A percentile compares a stretch with the other conserved stretches of the same genome.
Conservation (phyloP, 192 early-diverging fungal species). For the Dissophora globulifera region DNA sequence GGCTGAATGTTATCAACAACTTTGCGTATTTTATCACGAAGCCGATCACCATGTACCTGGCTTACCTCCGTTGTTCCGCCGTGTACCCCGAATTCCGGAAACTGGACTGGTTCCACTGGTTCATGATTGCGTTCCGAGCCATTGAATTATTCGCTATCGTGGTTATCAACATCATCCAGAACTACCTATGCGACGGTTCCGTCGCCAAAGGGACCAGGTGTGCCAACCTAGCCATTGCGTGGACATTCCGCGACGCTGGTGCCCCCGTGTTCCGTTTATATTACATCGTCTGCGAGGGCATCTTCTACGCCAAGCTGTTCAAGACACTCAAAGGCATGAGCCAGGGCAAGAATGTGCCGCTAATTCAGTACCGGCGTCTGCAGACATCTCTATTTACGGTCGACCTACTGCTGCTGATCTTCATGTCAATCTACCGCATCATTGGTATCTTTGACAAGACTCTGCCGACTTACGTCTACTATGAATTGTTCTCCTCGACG, state of each 20-base stretch:
- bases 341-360: constrained; percentile 11
- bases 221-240: constrained; percentile 21
- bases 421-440: constrained; percentile 52
- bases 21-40: constrained; percentile 54
- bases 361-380: constrained; percentile 43
- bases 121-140: constrained; percentile 36
- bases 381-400: constrained; percentile 51
- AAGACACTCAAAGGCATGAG: constrained; percentile 40
- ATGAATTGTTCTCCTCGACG: constrained; percentile 45
- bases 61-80: constrained; percentile 48
- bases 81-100: constrained; percentile 38
- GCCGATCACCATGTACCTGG: constrained; percentile 50
- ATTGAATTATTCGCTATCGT: constrained; percentile 39
- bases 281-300: constrained; percentile 47
- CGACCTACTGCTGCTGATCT: constrained; percentile 34
- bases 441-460: constrained; percentile 32
- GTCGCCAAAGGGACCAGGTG: constrained; percentile 35
- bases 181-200: constrained; percentile 37
- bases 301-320: constrained; percentile 51
- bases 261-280: constrained; percentile 51
- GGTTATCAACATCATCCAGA: constrained; percentile 40
- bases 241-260: constrained; percentile 37
- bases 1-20: constrained; percentile 52
- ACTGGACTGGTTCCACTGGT: constrained; percentile 29
- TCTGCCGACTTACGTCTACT: constrained; percentile 49